phyloP scores from a whole-genome alignment of 208 protist species.

The Crithidia bombi region DNA sequence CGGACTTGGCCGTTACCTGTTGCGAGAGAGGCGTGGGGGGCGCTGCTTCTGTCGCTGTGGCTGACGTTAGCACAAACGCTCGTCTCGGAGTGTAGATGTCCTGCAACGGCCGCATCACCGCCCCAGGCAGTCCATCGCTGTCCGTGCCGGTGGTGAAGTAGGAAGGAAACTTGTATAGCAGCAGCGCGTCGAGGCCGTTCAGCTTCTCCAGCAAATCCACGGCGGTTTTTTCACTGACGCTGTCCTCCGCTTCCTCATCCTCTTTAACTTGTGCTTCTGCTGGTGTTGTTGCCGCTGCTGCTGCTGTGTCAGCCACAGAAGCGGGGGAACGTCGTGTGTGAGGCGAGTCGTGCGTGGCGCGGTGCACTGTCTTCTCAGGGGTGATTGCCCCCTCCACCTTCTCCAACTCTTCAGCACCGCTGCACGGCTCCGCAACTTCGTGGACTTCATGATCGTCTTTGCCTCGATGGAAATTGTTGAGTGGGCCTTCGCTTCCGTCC shows the following conservation, averaged over 20 bases:
- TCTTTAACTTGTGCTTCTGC: neutral
- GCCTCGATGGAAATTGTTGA: no score
- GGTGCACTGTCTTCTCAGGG: neutral
- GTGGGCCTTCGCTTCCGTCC: neutral
- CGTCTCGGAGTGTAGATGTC: slow-evolving; percentile 13
- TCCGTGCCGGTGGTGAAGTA: slow-evolving; percentile 40
- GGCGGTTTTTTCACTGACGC: slow-evolving; percentile 7
- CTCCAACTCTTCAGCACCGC: no score
- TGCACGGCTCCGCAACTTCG: neutral
- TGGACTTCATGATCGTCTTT: neutral
- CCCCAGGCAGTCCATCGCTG: slow-evolving; percentile 26
- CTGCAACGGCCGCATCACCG: slow-evolving; percentile 19
- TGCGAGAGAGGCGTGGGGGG: neutral
- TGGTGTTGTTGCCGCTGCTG: no score
- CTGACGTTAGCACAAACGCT: neutral
- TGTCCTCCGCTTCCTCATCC: slow-evolving; percentile 2
- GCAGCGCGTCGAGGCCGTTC: slow-evolving; percentile 41
- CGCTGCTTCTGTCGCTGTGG: neutral
- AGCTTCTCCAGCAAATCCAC: slow-evolving; percentile 40
- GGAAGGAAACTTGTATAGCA: slow-evolving; percentile 38
- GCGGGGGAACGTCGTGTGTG: neutral
- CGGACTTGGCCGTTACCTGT: neutral
- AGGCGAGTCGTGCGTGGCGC: neutral
- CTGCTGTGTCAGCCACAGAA: neutral
- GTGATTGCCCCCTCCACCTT: neutral